Percentiles rank a stretch among this genome's conserved stretches.
phyloP scores from a whole-genome alignment of 441 rosid genomes.

The Aquilaria agallochum region DNA sequence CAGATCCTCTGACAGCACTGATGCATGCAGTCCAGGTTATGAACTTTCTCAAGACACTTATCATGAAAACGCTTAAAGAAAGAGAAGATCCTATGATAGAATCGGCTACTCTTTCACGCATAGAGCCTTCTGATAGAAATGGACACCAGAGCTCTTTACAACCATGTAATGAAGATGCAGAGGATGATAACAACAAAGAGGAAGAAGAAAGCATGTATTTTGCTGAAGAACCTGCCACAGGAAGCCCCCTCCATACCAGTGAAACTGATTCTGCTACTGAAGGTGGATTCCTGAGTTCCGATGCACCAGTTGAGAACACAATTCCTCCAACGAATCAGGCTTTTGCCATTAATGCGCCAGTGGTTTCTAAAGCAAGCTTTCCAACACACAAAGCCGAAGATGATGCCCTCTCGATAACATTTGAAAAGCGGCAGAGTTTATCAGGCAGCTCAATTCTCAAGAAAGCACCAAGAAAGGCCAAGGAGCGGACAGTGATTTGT shows the following conservation, averaged over 20 bases:
- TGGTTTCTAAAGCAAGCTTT: conserved; percentile 34
- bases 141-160: conserved; percentile 39
- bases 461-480: conserved; percentile 29
- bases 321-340: conserved; percentile 23
- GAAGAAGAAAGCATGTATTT: conserved; percentile 28
- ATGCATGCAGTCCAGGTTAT: conserved; percentile 75
- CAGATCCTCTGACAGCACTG: conserved; percentile 72
- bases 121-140: conserved; percentile 43
- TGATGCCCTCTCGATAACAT: conserved; percentile 11
- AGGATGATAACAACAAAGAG: conserved; percentile 24
- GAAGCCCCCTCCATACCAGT: conserved; percentile 25
- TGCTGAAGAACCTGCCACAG: conserved; percentile 30
- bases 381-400: conserved; percentile 21
- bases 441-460: conserved; percentile 21
- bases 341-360: conserved; percentile 25
- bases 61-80: conserved; percentile 40
- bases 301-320: conserved; percentile 40
- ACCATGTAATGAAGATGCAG: conserved; percentile 25
- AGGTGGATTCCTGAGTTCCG: conserved; percentile 23
- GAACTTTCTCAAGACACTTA: conserved; percentile 62
- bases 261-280: conserved; percentile 22
- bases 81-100: conserved; percentile 38
- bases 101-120: conserved; percentile 20
- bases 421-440: conserved; percentile 22
- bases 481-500: conserved; percentile 19